These are phyloP conservation scores for Lasiosphaeria miniovina DNA, from an alignment of 495 filamentous ascomycete species.

Conservation along the genomic window DNA sequence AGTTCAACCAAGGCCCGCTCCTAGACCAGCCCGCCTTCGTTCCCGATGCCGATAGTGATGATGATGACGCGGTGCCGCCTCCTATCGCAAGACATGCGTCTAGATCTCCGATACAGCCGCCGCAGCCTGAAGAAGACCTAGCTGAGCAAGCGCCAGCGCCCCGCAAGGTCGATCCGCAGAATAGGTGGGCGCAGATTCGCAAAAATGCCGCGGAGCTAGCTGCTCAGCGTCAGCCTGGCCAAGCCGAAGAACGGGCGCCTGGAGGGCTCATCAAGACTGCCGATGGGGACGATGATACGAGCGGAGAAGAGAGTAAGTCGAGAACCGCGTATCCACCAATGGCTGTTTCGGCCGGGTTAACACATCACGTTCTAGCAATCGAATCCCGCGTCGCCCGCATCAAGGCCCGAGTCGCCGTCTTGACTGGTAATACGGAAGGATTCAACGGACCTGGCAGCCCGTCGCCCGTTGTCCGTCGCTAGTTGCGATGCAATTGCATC, in stretches of 20 bases:
- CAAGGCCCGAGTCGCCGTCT: slow-evolving; percentile 91
- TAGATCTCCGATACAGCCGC: slow-evolving; percentile 23
- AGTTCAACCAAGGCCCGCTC: slow-evolving; percentile 88
- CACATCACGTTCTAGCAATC: slow-evolving; percentile 61
- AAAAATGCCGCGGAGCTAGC: slow-evolving; percentile 87
- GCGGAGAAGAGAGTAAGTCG: slow-evolving; percentile 90
- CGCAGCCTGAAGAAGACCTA: slow-evolving; percentile 15
- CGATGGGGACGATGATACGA: slow-evolving; percentile 75
- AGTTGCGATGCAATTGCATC: slow-evolving; percentile 18
- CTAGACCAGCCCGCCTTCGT: slow-evolving; percentile 82
- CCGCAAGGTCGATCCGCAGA: slow-evolving; percentile 40
- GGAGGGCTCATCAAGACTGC: slow-evolving; percentile 53
- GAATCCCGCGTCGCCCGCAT: slow-evolving; percentile 95
- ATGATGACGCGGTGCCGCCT: slow-evolving; percentile 43
- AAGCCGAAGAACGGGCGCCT: slow-evolving; percentile 51
- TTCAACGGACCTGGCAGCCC: slow-evolving; percentile 14
- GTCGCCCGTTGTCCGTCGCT: slow-evolving; percentile 25
- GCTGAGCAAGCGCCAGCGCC: slow-evolving; percentile 26
- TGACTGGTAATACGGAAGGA: slow-evolving; percentile 65
- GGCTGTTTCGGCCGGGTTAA: slow-evolving; percentile 27
- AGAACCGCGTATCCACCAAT: not conserved
- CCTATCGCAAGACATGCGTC: slow-evolving; percentile 39
- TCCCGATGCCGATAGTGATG: slow-evolving; percentile 61
- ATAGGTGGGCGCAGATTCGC: slow-evolving; percentile 92
- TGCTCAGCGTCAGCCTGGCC: slow-evolving; percentile 44